Conservation (phyloP, 495 filamentous ascomycete genomes). For the Podospora australis region DNA sequence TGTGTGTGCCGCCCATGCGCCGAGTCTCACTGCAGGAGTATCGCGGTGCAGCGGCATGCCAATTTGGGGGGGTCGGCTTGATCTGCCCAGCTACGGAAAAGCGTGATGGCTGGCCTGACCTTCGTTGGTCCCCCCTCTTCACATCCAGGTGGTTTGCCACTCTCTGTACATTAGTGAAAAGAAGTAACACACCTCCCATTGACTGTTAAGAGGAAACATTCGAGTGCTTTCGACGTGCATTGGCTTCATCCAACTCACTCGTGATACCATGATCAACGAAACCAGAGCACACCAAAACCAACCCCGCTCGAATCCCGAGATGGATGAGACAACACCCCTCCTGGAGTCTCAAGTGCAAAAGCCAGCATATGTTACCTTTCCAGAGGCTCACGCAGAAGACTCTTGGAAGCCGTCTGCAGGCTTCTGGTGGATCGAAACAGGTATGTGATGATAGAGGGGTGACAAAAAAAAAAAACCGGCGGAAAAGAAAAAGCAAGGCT, state of each 20-base stretch:
- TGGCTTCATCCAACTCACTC: background rate
- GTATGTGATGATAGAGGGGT: slow-evolving; percentile 11
- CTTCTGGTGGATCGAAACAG: slow-evolving; percentile 36
- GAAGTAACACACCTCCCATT: background rate
- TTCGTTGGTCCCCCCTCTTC: background rate
- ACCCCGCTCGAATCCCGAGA: background rate
- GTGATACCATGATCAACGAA: background rate
- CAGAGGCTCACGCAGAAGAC: slow-evolving; percentile 12
- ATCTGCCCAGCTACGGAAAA: background rate
- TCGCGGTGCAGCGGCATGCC: background rate
- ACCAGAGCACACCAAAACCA: background rate
- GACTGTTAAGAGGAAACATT: background rate
- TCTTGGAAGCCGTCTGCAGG: slow-evolving; percentile 23
- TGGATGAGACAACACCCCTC: slow-evolving; percentile 20
- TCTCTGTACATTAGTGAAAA: background rate
- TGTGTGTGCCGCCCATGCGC: background rate
- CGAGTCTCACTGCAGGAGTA: background rate
- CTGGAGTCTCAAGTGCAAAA: slow-evolving; percentile 13
- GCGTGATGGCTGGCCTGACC: background rate
- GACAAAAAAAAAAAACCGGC: slow-evolving; percentile 7
- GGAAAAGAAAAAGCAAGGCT: background rate
- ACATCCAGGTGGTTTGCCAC: slow-evolving; percentile 4
- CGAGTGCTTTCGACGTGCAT: background rate
- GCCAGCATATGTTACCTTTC: slow-evolving; percentile 18
- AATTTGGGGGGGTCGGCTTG: background rate